A percentile compares a stretch with the other conserved stretches of the same genome.
Evolutionary conservation across 1,139 yeast genomes (phyloP).

Genomic region (Eremothecium coryli): DNA sequence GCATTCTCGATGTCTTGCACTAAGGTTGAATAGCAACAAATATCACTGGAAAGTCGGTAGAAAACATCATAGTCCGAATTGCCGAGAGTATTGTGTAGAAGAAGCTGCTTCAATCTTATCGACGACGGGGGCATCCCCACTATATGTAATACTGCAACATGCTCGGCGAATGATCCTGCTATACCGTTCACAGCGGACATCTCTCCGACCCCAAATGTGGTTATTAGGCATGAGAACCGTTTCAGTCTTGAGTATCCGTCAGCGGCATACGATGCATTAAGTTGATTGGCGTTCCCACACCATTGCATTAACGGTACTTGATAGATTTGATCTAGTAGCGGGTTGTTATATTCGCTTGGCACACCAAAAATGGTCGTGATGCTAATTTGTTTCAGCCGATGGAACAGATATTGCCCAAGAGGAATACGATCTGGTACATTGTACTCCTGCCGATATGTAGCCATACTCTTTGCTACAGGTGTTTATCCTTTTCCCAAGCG

Average conservation of each 20-base stretch:
- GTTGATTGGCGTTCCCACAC: conserved; percentile 61
- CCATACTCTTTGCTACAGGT: too few species aligned
- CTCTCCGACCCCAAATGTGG: conserved; percentile 64
- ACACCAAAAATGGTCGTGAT: conserved; percentile 52
- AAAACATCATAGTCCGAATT: conserved; percentile 77
- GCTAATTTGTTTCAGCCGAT: conserved; percentile 45
- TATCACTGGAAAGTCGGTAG: conserved; percentile 57
- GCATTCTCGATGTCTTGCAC: conserved; percentile 53
- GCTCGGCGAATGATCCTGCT: conserved; percentile 54
- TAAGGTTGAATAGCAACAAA: conserved; percentile 52
- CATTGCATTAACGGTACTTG: conserved; percentile 44
- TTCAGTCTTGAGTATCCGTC: conserved; percentile 59
- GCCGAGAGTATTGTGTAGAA: conserved; percentile 60
- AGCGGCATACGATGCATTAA: conserved; percentile 43
- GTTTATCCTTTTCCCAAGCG: too few species aligned
- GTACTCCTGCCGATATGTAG: conserved; percentile 7
- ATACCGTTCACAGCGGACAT: conserved; percentile 50
- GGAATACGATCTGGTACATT: conserved; percentile 25
- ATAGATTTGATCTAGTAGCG: conserved; percentile 47
- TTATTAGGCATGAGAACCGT: conserved; percentile 45
- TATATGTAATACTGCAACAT: conserved; percentile 46
- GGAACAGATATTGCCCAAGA: conserved; percentile 48
- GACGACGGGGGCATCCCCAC: conserved; percentile 52
- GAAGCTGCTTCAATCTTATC: conserved; percentile 47
- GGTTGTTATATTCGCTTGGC: conserved; percentile 57